phyloP scores from a whole-genome alignment of 2,329 filamentous ascomycete genomes.

The Zymoseptoria passerinii region DNA sequence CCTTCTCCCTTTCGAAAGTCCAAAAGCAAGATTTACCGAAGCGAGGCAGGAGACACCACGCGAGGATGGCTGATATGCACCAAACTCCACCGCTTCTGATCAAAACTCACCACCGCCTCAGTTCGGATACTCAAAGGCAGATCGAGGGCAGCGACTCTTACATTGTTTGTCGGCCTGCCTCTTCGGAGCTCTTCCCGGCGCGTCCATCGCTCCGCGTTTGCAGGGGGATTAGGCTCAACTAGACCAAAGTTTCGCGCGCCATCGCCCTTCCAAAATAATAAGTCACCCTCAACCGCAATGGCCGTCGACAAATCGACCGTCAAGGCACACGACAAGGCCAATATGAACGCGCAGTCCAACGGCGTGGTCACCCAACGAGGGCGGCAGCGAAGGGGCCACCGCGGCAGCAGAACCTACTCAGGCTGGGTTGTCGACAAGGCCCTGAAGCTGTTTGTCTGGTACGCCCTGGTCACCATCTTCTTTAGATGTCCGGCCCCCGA shows the following conservation, averaged over 20 bases:
- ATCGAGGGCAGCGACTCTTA: too few species aligned
- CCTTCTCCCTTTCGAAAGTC: background rate
- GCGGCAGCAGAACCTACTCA: conserved; percentile 13
- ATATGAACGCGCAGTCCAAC: conserved; percentile 18
- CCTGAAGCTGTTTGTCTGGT: conserved; percentile 68
- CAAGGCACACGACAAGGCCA: conserved; percentile 1
- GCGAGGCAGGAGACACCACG: background rate
- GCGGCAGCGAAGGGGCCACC: conserved; percentile 1
- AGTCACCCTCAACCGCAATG: conserved; percentile 1
- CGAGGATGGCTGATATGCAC: background rate
- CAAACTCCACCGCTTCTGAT: background rate
- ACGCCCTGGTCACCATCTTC: conserved; percentile 68
- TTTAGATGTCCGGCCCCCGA: conserved; percentile 72
- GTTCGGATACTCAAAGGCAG: background rate
- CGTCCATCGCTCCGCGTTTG: background rate
- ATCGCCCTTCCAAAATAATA: background rate
- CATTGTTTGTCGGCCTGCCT: background rate
- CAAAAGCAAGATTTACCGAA: background rate
- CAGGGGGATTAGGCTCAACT: background rate
- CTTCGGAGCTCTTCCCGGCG: background rate
- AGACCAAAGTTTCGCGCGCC: background rate
- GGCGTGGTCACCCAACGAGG: conserved; percentile 7
- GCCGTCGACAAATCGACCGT: background rate
- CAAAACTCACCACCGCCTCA: background rate
- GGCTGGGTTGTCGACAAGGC: conserved; percentile 23